Conservation (phyloP, 148 eudicot genomes). For the Rhododendron simsii region DNA sequence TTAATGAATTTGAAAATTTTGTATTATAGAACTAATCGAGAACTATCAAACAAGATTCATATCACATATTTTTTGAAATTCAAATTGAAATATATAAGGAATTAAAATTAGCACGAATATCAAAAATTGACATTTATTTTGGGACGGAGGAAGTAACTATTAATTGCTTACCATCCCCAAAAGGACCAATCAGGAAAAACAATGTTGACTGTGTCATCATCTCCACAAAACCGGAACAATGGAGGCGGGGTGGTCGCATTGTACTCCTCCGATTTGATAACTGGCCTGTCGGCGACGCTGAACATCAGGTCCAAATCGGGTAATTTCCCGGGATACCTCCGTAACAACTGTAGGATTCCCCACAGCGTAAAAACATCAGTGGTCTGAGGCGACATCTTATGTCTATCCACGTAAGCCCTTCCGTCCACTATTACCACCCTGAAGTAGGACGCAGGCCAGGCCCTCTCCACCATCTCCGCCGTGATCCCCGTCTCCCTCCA, state of each 20-base stretch:
- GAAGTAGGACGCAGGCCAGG: slow-evolving; percentile 40
- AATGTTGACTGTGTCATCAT: slow-evolving; percentile 53
- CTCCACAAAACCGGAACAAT: slow-evolving; percentile 63
- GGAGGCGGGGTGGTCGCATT: slow-evolving; percentile 56
- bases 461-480: slow-evolving; percentile 51
- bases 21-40: too few relatives aligned
- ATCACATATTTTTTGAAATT: too few relatives aligned
- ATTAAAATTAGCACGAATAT: too few relatives aligned
- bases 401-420: slow-evolving; percentile 60
- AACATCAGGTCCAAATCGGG: slow-evolving; percentile 90
- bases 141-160: slow-evolving; percentile 24
- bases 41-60: too few relatives aligned
- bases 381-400: slow-evolving; percentile 44
- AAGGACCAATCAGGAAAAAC: slow-evolving; percentile 94
- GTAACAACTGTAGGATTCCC: slow-evolving; percentile 82
- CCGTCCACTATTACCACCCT: slow-evolving; percentile 64
- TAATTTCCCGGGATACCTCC: slow-evolving; percentile 70
- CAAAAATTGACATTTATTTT: slow-evolving; percentile 53
- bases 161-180: slow-evolving; percentile 76
- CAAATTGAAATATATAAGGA: too few relatives aligned
- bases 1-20: too few relatives aligned
- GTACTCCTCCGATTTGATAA: slow-evolving; percentile 18
- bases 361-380: slow-evolving; percentile 72
- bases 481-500: slow-evolving; percentile 75
- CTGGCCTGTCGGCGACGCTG: slow-evolving; percentile 67